Base-by-base conservation (phyloP, 495 filamentous ascomycete species). In the Penicillium salamii region DNA sequence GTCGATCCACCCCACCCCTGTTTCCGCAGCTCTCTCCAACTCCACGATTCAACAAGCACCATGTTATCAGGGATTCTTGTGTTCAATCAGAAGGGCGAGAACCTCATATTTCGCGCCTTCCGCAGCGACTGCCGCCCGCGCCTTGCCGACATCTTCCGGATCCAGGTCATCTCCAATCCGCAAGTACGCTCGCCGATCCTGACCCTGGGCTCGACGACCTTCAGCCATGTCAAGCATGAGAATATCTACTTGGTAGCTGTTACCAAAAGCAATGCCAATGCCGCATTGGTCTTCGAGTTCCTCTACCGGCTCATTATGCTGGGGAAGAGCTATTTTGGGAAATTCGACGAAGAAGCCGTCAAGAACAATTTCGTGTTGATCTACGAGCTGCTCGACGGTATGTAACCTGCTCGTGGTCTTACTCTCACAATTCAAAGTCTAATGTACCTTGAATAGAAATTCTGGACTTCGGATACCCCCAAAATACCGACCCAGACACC, bases 311-410 rank as follows among this genome's bases (percentile, higher is more conserved):
- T 99, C 59, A 85, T 97, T 49, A 78, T 85, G 63, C 77, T 99
- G 62, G 93, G 93, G 49, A 91, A 86, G 71, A 86, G 89, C 46
- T 99, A 99, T 68, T 99, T 99, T 78, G 93, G 90, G 56, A 97
- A 97, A 66, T 95, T 99, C 58, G 93, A 99, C 67, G 93, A 99
- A 78, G 93, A 99, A 69, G 95, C 93, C 35, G 91, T 99, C 52
- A 99, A 99, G 83, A 97, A 96, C 67, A 99, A 99, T 70, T 99
- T 99, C 71, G 95, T 99, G 52, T 75, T 97, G 47, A 89, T 99
- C 37, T 99, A 99, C 72, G 95, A 99, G 78, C 80, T 99, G 47
- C 77, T 99, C 48, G 95, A 99, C 74, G 91, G 91, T 95, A 51
- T 44, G 35, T 17, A 39, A 43, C 18, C 7, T 2, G 9, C 7